A percentile compares a stretch with the other conserved stretches of the same genome.
phyloP scores from a whole-genome alignment of 495 filamentous ascomycete species.

The Lindgomyces ingoldianus region DNA sequence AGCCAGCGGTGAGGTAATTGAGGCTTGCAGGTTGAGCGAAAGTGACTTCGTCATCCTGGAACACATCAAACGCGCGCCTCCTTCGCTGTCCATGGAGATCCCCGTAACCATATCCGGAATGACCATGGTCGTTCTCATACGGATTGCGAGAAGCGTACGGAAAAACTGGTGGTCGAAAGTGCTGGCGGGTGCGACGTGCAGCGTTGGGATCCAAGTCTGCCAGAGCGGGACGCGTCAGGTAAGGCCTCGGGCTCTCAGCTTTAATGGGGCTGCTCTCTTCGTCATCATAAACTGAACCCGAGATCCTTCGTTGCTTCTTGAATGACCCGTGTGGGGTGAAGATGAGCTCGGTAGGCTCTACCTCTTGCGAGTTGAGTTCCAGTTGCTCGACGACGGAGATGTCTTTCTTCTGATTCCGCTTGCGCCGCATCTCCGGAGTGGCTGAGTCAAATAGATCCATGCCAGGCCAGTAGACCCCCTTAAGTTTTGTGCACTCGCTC shows the following conservation, averaged over 20 bases:
- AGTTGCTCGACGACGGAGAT: constrained; percentile 68
- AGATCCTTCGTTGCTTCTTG: constrained; percentile 60
- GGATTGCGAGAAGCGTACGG: constrained; percentile 3
- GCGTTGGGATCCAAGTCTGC: constrained; percentile 34
- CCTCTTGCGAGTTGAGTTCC: constrained; percentile 63
- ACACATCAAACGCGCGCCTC: constrained; percentile 38
- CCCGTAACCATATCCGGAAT: constrained; percentile 24
- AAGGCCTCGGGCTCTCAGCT: constrained; percentile 25
- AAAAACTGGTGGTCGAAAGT: constrained; percentile 5
- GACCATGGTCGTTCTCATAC: constrained; percentile 25
- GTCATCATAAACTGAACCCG: constrained; percentile 46
- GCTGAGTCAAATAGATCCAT: constrained; percentile 91
- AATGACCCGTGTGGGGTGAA: constrained; percentile 58
- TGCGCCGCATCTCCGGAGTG: constrained; percentile 70
- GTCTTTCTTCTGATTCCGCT: constrained; percentile 86
- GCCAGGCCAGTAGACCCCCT: constrained; percentile 76
- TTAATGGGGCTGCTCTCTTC: constrained; percentile 39
- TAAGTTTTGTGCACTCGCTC: constrained; percentile 57
- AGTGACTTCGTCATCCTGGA: constrained; percentile 39
- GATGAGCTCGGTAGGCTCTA: constrained; percentile 72
- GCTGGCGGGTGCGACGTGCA: constrained; percentile 21
- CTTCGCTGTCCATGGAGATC: constrained; percentile 6
- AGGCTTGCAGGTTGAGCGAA: constrained; percentile 39
- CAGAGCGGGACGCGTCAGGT: constrained; percentile 29
- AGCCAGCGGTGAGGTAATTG: constrained; percentile 38